These are phyloP conservation scores for Pulveroboletus sp. DNA, from an alignment of 768 basidiomycete genomes.

Conservation along the genomic window DNA sequence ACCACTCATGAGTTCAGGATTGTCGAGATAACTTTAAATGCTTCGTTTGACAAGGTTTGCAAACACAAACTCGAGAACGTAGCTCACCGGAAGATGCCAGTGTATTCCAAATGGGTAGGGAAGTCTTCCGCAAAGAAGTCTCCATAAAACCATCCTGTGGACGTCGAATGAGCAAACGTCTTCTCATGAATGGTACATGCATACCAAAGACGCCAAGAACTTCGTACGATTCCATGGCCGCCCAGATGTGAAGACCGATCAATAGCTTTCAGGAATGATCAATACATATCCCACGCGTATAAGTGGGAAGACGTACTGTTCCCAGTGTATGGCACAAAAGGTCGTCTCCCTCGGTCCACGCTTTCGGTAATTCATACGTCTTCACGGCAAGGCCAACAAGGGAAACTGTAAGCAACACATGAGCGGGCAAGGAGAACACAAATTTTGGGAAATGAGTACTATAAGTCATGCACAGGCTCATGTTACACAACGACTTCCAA, in stretches of 20 bases:
- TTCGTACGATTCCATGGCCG: slow-evolving; percentile 83
- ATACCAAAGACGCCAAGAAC: slow-evolving; percentile 90
- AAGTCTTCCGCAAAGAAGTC: slow-evolving; percentile 96
- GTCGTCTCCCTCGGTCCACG: slow-evolving; percentile 87
- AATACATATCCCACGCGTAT: neutral
- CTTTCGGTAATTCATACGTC: slow-evolving; percentile 73
- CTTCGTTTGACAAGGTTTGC: neutral
- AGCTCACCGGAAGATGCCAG: slow-evolving; percentile 87
- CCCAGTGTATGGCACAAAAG: slow-evolving; percentile 87
- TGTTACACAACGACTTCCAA: slow-evolving; percentile 91
- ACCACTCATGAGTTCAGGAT: slow-evolving; percentile 94
- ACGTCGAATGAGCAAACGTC: neutral
- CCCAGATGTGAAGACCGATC: slow-evolving; percentile 87
- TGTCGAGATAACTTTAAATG: slow-evolving; percentile 71
- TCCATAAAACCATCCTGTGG: slow-evolving; percentile 93
- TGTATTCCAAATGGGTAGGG: slow-evolving; percentile 86
- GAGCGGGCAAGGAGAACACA: slow-evolving; percentile 1
- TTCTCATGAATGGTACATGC: slow-evolving; percentile 10
- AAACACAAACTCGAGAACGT: neutral
- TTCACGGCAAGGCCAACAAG: slow-evolving; percentile 85
- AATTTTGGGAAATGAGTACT: slow-evolving; percentile 41
- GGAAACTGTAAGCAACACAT: slow-evolving; percentile 51
- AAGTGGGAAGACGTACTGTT: slow-evolving; percentile 46
- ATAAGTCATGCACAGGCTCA: slow-evolving; percentile 93
- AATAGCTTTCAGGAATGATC: slow-evolving; percentile 51